Conservation (phyloP, 2,329 filamentous ascomycete genomes). For the Colletotrichum chrysophilum region DNA sequence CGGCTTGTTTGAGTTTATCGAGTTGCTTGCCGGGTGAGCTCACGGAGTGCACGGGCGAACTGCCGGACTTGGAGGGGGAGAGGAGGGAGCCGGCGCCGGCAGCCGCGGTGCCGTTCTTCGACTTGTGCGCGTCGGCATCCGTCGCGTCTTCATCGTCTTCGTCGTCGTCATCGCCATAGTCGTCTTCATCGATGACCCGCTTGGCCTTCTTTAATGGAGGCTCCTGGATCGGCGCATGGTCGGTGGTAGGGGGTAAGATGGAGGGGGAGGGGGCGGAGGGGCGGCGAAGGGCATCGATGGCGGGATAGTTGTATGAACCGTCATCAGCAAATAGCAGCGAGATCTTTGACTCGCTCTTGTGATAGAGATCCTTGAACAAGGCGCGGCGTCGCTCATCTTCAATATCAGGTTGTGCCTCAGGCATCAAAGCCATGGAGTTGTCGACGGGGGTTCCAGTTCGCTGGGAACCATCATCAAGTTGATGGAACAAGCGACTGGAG, state of each 20-base stretch:
- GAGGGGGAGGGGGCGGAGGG: slow-evolving; percentile 42
- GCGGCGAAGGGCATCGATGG: slow-evolving; percentile 59
- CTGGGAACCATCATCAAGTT: slow-evolving; percentile 64
- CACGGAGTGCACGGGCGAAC: slow-evolving; percentile 67
- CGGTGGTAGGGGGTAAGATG: slow-evolving; percentile 60
- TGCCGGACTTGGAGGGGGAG: slow-evolving; percentile 74
- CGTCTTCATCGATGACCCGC: slow-evolving; percentile 81
- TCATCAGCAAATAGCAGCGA: slow-evolving; percentile 72
- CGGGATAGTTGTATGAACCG: slow-evolving; percentile 55
- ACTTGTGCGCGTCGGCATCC: slow-evolving; percentile 60
- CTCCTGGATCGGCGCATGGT: slow-evolving; percentile 63
- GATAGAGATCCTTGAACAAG: slow-evolving; percentile 79
- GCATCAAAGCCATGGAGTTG: slow-evolving; percentile 55
- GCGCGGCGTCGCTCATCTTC: slow-evolving; percentile 75
- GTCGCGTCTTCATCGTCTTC: slow-evolving; percentile 74
- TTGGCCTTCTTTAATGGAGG: slow-evolving; percentile 76
- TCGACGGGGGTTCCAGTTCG: slow-evolving; percentile 58
- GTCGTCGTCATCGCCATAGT: slow-evolving; percentile 86
- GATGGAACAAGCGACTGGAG: slow-evolving; percentile 57
- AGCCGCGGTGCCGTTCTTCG: slow-evolving; percentile 54
- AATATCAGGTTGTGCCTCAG: slow-evolving; percentile 65
- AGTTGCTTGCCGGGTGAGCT: slow-evolving; percentile 62
- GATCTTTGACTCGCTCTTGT: slow-evolving; percentile 78
- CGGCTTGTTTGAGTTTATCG: slow-evolving; percentile 58
- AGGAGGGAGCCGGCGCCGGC: slow-evolving; percentile 63